phyloP scores from a whole-genome alignment of 352 stramenopile genomes.

The Pythium periplocum region DNA sequence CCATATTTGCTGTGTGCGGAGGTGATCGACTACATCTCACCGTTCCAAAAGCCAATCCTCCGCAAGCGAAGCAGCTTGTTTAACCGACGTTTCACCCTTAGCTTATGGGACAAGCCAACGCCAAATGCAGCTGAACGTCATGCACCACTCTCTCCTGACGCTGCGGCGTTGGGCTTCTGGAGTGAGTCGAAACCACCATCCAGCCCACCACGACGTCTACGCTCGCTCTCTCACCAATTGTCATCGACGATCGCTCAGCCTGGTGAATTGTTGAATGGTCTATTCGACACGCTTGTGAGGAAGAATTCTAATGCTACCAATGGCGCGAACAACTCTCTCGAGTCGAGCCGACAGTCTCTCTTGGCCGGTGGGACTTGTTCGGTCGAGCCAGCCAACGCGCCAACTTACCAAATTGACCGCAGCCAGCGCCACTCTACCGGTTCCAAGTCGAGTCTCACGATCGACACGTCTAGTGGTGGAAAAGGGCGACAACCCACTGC shows the following conservation, averaged over 20 bases:
- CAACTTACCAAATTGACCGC: constrained; percentile 13
- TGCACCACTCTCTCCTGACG: constrained; percentile 49
- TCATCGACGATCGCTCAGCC: constrained; percentile 63
- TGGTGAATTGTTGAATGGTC: constrained; percentile 53
- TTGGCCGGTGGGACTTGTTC: constrained; percentile 1
- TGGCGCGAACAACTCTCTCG: constrained; percentile 13
- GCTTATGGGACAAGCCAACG: constrained; percentile 53
- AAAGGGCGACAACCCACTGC: background rate
- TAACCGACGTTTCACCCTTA: constrained; percentile 55
- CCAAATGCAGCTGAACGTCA: constrained; percentile 28
- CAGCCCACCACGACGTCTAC: constrained; percentile 51
- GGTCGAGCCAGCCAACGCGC: background rate
- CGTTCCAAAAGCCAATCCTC: constrained; percentile 30
- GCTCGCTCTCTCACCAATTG: constrained; percentile 72
- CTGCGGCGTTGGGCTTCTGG: constrained; percentile 72
- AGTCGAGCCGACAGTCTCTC: constrained; percentile 30
- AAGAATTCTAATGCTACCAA: constrained; percentile 43
- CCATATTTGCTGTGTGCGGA: constrained; percentile 74
- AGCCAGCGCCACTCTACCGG: constrained; percentile 13
- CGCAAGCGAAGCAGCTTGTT: constrained; percentile 49
- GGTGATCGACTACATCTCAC: constrained; percentile 59
- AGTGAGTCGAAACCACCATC: constrained; percentile 56
- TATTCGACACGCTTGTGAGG: constrained; percentile 66
- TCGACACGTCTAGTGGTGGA: constrained; percentile 33
- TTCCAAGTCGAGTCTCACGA: constrained; percentile 34